A percentile compares a stretch with the other conserved stretches of the same genome.
Conservation (phyloP, 2,329 filamentous ascomycete species). For the Leptographium lundbergii region DNA sequence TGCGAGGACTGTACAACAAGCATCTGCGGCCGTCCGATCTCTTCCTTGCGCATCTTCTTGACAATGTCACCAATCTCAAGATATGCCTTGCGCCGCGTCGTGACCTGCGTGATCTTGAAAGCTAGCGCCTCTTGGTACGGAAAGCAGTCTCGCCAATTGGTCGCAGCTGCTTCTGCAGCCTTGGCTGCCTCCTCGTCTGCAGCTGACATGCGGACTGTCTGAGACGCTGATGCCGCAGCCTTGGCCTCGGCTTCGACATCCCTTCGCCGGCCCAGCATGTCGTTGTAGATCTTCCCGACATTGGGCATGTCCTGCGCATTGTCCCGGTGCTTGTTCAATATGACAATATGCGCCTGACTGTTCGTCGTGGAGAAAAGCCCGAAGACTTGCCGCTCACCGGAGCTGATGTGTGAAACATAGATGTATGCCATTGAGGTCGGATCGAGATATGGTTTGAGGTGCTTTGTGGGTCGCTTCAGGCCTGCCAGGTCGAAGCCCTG, state of each 20-base stretch:
- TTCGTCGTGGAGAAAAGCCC: conserved; percentile 78
- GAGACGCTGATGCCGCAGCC: background rate
- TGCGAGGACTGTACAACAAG: conserved; percentile 87
- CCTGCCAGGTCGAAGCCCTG: conserved; percentile 81
- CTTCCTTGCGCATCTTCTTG: conserved; percentile 82
- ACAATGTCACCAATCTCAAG: conserved; percentile 78
- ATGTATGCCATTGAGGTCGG: conserved; percentile 67
- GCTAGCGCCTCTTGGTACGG: conserved; percentile 74
- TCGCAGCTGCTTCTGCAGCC: conserved; percentile 51
- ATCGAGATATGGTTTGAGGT: conserved; percentile 55
- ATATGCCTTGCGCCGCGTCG: conserved; percentile 76
- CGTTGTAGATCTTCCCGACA: conserved; percentile 74
- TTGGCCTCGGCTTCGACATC: conserved; percentile 38
- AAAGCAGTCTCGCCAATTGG: conserved; percentile 69
- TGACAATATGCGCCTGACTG: conserved; percentile 70
- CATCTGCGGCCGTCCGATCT: conserved; percentile 61
- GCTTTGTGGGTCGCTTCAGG: conserved; percentile 54
- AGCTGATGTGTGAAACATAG: conserved; percentile 84
- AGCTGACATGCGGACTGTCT: background rate
- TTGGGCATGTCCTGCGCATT: conserved; percentile 75
- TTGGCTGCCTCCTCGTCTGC: conserved; percentile 15
- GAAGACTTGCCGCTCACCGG: conserved; percentile 86
- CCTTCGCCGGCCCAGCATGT: conserved; percentile 54
- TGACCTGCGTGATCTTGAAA: conserved; percentile 80
- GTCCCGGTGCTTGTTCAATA: conserved; percentile 75